phyloP scores from a whole-genome alignment of 495 filamentous ascomycete species.

The Talaromyces trachyspermus region DNA sequence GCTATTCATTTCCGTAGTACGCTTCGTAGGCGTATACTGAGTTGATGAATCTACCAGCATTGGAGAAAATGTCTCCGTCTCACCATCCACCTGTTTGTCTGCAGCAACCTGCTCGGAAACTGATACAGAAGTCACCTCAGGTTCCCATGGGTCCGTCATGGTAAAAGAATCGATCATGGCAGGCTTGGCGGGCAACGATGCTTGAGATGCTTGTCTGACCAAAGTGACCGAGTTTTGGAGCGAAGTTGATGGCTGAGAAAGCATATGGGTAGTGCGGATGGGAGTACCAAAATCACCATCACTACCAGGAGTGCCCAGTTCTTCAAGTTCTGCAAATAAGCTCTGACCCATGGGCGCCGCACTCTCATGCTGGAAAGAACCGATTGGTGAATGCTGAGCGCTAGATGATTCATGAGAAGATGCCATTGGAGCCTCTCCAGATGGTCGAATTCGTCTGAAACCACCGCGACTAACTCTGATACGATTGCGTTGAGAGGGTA shows the following conservation, averaged over 20 bases:
- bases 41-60: slow-evolving; percentile 27
- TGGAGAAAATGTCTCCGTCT: slow-evolving; percentile 8
- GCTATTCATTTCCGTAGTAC: slow-evolving; percentile 11
- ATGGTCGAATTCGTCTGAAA: slow-evolving; percentile 54
- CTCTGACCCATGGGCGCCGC: slow-evolving; percentile 61
- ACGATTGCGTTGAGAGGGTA: slow-evolving; percentile 60
- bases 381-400: slow-evolving; percentile 43
- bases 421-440: slow-evolving; percentile 55
- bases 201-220: slow-evolving; percentile 33
- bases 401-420: slow-evolving; percentile 41
- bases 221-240: slow-evolving; percentile 31
- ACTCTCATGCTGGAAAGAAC: slow-evolving; percentile 36
- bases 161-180: slow-evolving; percentile 72
- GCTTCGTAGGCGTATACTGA: slow-evolving; percentile 30
- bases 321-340: slow-evolving; percentile 82
- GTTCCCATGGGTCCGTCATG: slow-evolving; percentile 75
- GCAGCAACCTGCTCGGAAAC: background rate
- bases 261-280: slow-evolving; percentile 23
- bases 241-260: slow-evolving; percentile 48
- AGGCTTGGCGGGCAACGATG: slow-evolving; percentile 22
- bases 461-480: slow-evolving; percentile 59
- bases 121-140: background rate
- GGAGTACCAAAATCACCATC: slow-evolving; percentile 42
- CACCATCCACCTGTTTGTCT: background rate
- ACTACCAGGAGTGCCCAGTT: slow-evolving; percentile 60